Conservation (phyloP, 2,329 filamentous ascomycete genomes). For the Fusarium verticillioides region DNA sequence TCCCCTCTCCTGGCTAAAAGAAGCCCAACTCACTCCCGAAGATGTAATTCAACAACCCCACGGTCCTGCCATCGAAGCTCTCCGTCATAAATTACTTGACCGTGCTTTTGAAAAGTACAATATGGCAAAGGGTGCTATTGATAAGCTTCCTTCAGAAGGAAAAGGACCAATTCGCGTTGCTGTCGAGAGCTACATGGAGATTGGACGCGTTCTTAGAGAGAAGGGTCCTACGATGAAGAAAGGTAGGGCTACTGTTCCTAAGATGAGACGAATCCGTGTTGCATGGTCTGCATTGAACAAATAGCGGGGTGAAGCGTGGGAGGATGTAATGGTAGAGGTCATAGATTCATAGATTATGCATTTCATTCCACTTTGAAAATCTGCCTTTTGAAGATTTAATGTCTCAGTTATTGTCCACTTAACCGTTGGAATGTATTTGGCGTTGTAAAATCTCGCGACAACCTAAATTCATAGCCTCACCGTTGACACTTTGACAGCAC, state of each 20-base stretch:
- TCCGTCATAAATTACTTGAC: constrained; percentile 66
- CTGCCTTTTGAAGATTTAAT: fast-evolving
- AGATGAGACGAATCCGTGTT: constrained; percentile 61
- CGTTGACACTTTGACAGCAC: neutral
- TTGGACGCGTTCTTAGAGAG: constrained; percentile 70
- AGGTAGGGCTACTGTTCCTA: constrained; percentile 57
- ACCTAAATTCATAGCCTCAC: neutral
- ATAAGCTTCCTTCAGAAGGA: constrained; percentile 68
- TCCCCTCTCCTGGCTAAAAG: constrained; percentile 71
- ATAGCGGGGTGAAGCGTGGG: neutral
- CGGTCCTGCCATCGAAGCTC: constrained; percentile 50
- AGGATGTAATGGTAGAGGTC: neutral
- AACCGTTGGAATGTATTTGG: neutral
- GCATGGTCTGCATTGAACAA: constrained; percentile 65
- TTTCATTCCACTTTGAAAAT: neutral
- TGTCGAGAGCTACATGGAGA: constrained; percentile 82
- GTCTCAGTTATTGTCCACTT: neutral
- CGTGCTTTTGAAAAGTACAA: constrained; percentile 71
- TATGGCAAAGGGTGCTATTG: constrained; percentile 65
- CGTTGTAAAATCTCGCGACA: neutral
- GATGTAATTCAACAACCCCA: constrained; percentile 63
- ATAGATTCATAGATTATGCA: constrained; percentile 14
- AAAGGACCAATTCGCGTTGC: constrained; percentile 74
- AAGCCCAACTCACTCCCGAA: constrained; percentile 63
- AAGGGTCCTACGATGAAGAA: constrained; percentile 52